These are phyloP conservation scores for Penicillium crystallinum DNA, from an alignment of 495 filamentous ascomycete genomes.

Conservation along the genomic window DNA sequence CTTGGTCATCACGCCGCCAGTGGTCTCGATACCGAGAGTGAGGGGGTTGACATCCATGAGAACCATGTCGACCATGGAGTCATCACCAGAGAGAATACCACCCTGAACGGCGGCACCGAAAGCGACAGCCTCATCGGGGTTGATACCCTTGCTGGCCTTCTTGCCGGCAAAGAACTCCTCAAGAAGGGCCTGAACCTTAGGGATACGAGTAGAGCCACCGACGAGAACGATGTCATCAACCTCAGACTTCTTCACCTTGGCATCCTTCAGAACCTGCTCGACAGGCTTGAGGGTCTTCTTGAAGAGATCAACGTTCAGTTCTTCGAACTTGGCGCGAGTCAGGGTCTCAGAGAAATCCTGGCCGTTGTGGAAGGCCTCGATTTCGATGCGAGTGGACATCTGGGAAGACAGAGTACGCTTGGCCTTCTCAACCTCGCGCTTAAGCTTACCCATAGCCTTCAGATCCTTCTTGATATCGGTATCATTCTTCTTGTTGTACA, in stretches of 20 bases:
- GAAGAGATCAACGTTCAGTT: slow-evolving; percentile 97
- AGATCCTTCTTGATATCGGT: slow-evolving; percentile 90
- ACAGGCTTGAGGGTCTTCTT: slow-evolving; percentile 98
- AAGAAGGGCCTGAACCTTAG: slow-evolving; percentile 89
- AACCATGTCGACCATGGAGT: slow-evolving; percentile 69
- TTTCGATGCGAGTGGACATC: slow-evolving; percentile 97
- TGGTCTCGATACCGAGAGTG: slow-evolving; percentile 97
- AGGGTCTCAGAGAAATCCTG: slow-evolving; percentile 98
- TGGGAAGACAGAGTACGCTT: slow-evolving; percentile 98
- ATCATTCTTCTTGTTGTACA: slow-evolving; percentile 97
- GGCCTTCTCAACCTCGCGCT: slow-evolving; percentile 99
- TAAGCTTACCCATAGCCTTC: slow-evolving; percentile 99
- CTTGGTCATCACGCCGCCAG: slow-evolving; percentile 97
- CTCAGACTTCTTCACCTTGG: slow-evolving; percentile 83
- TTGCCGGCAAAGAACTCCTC: slow-evolving; percentile 95
- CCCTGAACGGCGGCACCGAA: slow-evolving; percentile 97
- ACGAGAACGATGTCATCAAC: slow-evolving; percentile 87
- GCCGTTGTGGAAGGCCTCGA: slow-evolving; percentile 95
- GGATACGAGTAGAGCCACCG: slow-evolving; percentile 93
- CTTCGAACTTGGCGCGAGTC: slow-evolving; percentile 98
- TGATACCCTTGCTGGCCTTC: slow-evolving; percentile 96
- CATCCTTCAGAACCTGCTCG: slow-evolving; percentile 92
- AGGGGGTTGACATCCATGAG: slow-evolving; percentile 98
- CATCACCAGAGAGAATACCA: slow-evolving; percentile 88
- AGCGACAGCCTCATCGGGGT: slow-evolving; percentile 97